Evolutionary conservation across 1,284 basidiomycete genomes (phyloP).

Genomic region (Afroboletus lepidellus): DNA sequence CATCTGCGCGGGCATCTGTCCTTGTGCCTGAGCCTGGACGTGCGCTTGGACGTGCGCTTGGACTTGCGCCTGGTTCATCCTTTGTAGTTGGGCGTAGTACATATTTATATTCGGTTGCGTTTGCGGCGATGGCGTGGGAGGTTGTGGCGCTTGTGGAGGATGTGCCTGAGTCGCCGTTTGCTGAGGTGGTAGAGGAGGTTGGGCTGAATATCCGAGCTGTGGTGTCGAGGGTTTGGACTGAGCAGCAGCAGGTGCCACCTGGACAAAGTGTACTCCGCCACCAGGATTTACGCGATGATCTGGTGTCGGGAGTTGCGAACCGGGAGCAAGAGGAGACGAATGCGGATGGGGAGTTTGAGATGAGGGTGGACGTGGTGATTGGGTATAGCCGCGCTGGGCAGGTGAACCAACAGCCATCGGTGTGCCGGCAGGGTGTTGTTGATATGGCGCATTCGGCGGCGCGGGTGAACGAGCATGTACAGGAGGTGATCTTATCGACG

Average conservation of each 20-base stretch:
- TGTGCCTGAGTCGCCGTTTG: constrained; percentile 22
- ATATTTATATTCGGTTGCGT: constrained; percentile 17
- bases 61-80: constrained; percentile 17
- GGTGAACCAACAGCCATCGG: constrained; percentile 27
- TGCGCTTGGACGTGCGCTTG: constrained; percentile 23
- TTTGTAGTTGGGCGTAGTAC: constrained; percentile 19
- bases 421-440: constrained; percentile 16
- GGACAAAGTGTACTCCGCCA: constrained; percentile 33
- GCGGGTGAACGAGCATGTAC: constrained; percentile 32
- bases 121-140: constrained; percentile 19
- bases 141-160: constrained; percentile 18
- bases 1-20: constrained; percentile 26
- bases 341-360: constrained; percentile 31
- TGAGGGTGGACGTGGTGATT: constrained; percentile 35
- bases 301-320: constrained; percentile 30
- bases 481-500: constrained; percentile 28
- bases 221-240: constrained; percentile 34
- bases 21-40: constrained; percentile 20
- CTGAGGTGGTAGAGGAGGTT: constrained; percentile 18
- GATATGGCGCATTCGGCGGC: constrained; percentile 23
- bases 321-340: constrained; percentile 30
- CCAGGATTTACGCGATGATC: constrained; percentile 32
- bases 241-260: constrained; percentile 17
- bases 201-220: constrained; percentile 21
- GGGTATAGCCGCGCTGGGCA: constrained; percentile 35